Evolutionary conservation across 2,329 filamentous ascomycete genomes (phyloP).

Genomic region (Lecanicillium sp.): DNA sequence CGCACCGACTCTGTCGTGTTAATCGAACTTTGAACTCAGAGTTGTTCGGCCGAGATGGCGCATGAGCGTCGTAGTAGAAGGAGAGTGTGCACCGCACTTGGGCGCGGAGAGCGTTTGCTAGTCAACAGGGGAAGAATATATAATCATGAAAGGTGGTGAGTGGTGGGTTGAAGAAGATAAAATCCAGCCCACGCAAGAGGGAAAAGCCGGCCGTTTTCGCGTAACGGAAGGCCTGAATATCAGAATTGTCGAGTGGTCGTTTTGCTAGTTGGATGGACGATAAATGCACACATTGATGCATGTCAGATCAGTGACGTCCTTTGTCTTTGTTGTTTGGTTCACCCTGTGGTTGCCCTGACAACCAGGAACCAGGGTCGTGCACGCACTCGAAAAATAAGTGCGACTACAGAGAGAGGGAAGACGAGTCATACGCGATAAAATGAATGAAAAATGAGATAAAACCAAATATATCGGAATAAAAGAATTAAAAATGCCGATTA

Average conservation of each 20-base stretch:
- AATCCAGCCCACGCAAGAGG: no score
- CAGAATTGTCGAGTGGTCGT: neutral
- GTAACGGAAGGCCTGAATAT: neutral
- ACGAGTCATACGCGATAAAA: no score
- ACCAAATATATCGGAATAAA: no score
- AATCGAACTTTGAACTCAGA: neutral
- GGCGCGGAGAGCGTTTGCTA: slow-evolving; percentile 6
- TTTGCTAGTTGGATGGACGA: slow-evolving; percentile 1
- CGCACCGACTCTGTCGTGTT: no score
- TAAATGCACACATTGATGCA: slow-evolving; percentile 3
- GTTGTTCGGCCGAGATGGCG: neutral
- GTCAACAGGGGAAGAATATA: neutral
- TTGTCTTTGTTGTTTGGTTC: slow-evolving; percentile 12
- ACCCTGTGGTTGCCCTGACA: slow-evolving; percentile 1
- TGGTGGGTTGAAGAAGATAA: no score
- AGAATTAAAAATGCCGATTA: no score
- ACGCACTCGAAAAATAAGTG: no score
- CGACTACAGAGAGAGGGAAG: no score
- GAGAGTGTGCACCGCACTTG: neutral
- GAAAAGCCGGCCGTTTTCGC: no score
- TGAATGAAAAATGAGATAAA: no score
- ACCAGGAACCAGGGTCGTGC: slow-evolving; percentile 2
- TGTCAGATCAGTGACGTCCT: slow-evolving; percentile 10
- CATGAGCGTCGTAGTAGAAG: neutral
- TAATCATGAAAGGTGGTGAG: no score